Evolutionary conservation across 192 early-diverging fungal genomes (phyloP).

Genomic region (Spizellomyces punctatus): DNA sequence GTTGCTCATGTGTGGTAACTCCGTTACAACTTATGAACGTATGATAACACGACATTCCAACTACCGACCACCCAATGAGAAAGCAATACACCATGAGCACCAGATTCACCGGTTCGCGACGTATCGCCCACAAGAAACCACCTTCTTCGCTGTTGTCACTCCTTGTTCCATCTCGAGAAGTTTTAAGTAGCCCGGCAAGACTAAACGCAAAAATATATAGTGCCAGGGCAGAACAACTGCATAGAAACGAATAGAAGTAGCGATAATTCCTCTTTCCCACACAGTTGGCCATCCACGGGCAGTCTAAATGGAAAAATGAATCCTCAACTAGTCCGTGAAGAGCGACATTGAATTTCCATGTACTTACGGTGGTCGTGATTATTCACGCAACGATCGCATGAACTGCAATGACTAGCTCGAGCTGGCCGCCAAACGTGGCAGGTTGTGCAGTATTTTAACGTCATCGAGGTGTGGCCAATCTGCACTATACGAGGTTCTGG

Average conservation of each 20-base stretch:
- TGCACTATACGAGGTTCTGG: conserved; percentile 38
- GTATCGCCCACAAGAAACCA: conserved; percentile 9
- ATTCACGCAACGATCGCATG: conserved; percentile 91
- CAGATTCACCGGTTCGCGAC: conserved; percentile 50
- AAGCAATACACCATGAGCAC: conserved; percentile 67
- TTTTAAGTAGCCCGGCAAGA: conserved; percentile 57
- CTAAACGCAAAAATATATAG: conserved; percentile 63
- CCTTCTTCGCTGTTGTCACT: neutral
- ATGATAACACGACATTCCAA: conserved; percentile 78
- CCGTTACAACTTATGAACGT: conserved; percentile 69
- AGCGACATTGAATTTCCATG: conserved; percentile 10
- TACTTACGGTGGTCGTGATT: conserved; percentile 36
- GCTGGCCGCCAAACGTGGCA: conserved; percentile 89
- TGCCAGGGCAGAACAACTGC: conserved; percentile 61
- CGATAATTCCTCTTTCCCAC: conserved; percentile 71
- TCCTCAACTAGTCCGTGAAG: conserved; percentile 56
- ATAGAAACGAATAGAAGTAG: conserved; percentile 78
- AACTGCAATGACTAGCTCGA: conserved; percentile 81
- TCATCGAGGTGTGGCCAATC: conserved; percentile 62
- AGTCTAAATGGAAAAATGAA: conserved; percentile 49
- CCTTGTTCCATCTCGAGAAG: neutral
- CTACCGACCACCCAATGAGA: conserved; percentile 66
- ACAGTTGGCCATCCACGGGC: conserved; percentile 94
- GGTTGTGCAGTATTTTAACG: conserved; percentile 88
- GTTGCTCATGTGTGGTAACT: conserved; percentile 89